phyloP scores from a whole-genome alignment of 768 basidiomycete species.

The Crassisporium funariophilum region DNA sequence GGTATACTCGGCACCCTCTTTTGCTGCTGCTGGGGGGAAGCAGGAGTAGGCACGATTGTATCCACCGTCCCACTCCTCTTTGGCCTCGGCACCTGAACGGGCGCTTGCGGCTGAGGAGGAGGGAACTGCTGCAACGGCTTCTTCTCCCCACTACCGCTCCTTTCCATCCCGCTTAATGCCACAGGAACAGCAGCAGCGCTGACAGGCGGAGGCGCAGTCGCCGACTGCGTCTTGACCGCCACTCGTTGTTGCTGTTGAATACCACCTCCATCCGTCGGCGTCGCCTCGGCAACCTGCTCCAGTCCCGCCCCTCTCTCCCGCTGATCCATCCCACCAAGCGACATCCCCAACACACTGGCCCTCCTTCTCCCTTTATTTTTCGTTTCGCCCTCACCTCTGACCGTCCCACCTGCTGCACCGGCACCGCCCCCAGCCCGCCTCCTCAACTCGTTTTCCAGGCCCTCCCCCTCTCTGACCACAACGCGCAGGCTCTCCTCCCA shows the following conservation, averaged over 20 bases:
- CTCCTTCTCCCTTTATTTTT: too few species aligned
- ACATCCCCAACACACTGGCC: constrained; percentile 18
- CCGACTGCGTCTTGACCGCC: too few species aligned
- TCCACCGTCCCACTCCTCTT: too few species aligned
- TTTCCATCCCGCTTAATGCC: background rate
- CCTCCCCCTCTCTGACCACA: constrained; percentile 85
- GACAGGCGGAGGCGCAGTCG: constrained; percentile 14
- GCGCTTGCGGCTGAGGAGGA: background rate
- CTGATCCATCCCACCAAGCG: constrained; percentile 9
- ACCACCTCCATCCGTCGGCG: too few species aligned
- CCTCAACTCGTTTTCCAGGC: constrained; percentile 78
- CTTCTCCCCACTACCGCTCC: background rate
- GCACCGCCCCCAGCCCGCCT: constrained; percentile 58
- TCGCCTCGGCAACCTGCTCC: too few species aligned
- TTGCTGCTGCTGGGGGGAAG: too few species aligned
- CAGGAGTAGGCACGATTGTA: too few species aligned
- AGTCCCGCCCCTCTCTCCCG: too few species aligned
- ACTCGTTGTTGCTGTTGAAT: too few species aligned
- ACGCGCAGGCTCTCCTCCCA: constrained; percentile 92
- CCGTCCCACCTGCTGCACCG: constrained; percentile 41
- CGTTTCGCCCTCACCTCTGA: constrained; percentile 10
- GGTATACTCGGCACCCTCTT: too few species aligned
- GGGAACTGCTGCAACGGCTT: background rate
- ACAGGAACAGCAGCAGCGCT: constrained; percentile 5
- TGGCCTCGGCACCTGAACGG: too few species aligned